Base-by-base conservation (phyloP, 805 yeast species). In the Komagataella pastoris region DNA sequence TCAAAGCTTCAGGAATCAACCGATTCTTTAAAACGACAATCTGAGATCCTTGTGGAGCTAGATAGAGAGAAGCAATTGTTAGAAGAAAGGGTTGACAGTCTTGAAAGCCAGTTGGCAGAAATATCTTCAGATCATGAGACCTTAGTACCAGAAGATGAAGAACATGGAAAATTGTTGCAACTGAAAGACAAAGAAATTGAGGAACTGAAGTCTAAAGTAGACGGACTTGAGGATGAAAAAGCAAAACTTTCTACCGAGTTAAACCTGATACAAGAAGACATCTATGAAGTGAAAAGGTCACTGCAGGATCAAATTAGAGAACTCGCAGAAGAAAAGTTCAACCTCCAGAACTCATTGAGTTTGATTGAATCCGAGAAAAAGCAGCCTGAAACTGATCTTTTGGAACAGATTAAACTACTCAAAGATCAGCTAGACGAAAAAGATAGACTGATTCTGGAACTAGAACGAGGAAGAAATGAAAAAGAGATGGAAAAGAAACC, bases 51-150 rank as follows among this genome's bases (percentile, higher is more conserved):
- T 57, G 57, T 44, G 53, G 58, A 14, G 44, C 48, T 3, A 43
- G 61, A 6, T 61, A 61, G 50, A 55, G 55, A 6, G 59, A 60
- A 46, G 50, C 60, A 3, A 21, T 55, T 3, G 56, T 6, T 14
- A 46, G 24, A 14, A 14, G 14, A 53, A 10, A 61, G 62, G 23
- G 47, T 56, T 18, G 55, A 58, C 3, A 24, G 50, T 8, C 24
- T 47, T 4, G 47, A 47, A 4, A 45, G 30, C n/a, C 47, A 51
- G 17, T 19, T 47, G 7, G 19, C 48, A 48, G 47, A 46, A 10
- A 19, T 14, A 14, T 46, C 17, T 2, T 7, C 24, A 14, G 23
- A 7, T n/a, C 24, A 24, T 17, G 30, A 46, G 24, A 18, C n/a
- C 14, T 10, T 14, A 30, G 14, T 30, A 3, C 40, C 40, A 10